phyloP scores from a whole-genome alignment of 2,329 filamentous ascomycete genomes.

The Paecilomyces formosus region DNA sequence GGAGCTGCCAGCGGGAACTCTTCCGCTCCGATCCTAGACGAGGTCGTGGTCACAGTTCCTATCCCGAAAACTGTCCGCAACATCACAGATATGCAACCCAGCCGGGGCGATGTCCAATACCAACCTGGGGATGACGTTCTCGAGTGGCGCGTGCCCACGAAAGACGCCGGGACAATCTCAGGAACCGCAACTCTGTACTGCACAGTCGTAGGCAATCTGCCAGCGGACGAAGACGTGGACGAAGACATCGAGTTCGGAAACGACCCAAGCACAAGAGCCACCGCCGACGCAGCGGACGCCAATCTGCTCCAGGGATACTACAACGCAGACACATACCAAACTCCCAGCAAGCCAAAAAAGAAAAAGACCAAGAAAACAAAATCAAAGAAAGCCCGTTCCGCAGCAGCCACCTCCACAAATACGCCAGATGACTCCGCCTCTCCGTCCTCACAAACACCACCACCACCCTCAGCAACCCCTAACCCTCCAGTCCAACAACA shows the following conservation, averaged over 20 bases:
- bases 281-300: slow-evolving; percentile 6
- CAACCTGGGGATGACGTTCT: slow-evolving; percentile 63
- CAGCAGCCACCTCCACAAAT: slow-evolving; percentile 12
- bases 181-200: slow-evolving; percentile 69
- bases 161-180: slow-evolving; percentile 62
- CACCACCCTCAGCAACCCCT: slow-evolving; percentile 2
- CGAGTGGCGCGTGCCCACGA: slow-evolving; percentile 76
- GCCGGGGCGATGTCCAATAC: slow-evolving; percentile 76
- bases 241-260: slow-evolving; percentile 19
- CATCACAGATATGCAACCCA: slow-evolving; percentile 71
- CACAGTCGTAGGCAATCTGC: slow-evolving; percentile 63
- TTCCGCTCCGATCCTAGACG: slow-evolving; percentile 60
- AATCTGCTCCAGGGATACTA: slow-evolving; percentile 40
- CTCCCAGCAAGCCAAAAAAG: slow-evolving; percentile 25
- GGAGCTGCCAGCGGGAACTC: slow-evolving; percentile 47
- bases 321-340: slow-evolving; percentile 27
- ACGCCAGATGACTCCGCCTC: slow-evolving; percentile 9
- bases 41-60: slow-evolving; percentile 69
- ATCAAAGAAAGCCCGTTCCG: slow-evolving; percentile 14
- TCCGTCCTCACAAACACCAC: slow-evolving; percentile 9
- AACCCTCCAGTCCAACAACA: slow-evolving; percentile 3
- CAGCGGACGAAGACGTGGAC: slow-evolving; percentile 42
- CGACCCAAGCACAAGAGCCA: slow-evolving; percentile 14
- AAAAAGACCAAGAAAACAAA: slow-evolving; percentile 27
- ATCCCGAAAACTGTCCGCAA: slow-evolving; percentile 74